Base-by-base conservation (phyloP, 108 stramenopile species). In the Craspedostauros australis region DNA sequence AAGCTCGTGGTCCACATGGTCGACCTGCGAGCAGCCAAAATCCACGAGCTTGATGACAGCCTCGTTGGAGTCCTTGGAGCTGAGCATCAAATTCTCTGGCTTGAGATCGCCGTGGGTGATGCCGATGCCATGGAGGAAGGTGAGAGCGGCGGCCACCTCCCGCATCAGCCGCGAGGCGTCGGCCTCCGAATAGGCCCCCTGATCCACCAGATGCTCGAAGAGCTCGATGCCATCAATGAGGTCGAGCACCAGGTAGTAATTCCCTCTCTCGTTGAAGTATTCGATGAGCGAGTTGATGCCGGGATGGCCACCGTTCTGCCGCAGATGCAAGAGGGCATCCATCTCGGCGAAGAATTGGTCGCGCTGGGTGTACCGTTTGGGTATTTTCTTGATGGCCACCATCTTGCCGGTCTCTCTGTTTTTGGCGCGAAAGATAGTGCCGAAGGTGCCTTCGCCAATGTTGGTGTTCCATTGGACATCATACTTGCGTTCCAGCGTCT, bases 101-200 rank as follows among this genome's bases (percentile, higher is more conserved):
- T 91, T 91, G 45, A 91, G 53, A 62, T 91, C 90, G n/a, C 68
- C 73, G 55, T 91, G 90, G 1, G 71, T 68, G 7, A 80, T 43
- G 40, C 71, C 76, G 15, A 86, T 72, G 19, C 79, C 82, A 48
- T 86, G 84, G 14, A 86, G 39, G 66, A 86, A 90, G 21, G 77
- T 62, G 24, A 90, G 52, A 3, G 84, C 88, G 5, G 80, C 80
- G 4, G 79, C 76, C 23, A 86, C 79, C 50, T 86, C 80, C 9
- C 65, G 60, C 7, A 84, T 49, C 16, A 86, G 60, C 15, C 84
- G 40, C 1, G 82, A 77, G 8, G 84, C 80, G 68, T 84, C 84
- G 24, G 66, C 75, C 54, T 86, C 84, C 1, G 75, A 73, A 39
- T 91, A 91, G 4, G 80, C 68, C 0, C 89, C 89, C 58, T 79